These are phyloP conservation scores for Mucor plumbeus DNA, from an alignment of 371 early-diverging fungal species.

Conservation along the genomic window DNA sequence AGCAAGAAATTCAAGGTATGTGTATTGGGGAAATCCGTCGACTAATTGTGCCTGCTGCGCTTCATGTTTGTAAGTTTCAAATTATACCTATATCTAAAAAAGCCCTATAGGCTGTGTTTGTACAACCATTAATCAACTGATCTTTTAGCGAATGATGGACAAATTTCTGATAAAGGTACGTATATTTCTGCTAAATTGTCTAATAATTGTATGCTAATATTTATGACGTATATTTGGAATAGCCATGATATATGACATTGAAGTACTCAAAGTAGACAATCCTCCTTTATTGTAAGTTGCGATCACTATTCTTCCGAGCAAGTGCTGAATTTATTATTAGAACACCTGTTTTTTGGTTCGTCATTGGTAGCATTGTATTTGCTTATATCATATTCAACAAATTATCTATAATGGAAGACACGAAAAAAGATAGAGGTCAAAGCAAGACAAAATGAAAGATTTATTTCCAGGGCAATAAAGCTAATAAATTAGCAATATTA, in stretches of 20 bases:
- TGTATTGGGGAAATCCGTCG: neutral
- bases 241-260: neutral
- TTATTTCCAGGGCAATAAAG: neutral
- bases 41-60: neutral
- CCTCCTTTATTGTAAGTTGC: neutral
- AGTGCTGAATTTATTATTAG: conserved; percentile 1
- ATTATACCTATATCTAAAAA: too few species aligned
- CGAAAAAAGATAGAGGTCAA: neutral
- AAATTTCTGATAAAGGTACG: neutral
- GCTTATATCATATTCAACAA: neutral
- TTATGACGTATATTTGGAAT: neutral
- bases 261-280: neutral
- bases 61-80: neutral
- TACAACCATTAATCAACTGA: neutral
- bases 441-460: neutral
- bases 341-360: neutral
- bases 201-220: neutral
- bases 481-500: too few species aligned
- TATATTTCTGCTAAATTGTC: neutral
- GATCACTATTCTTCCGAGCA: neutral
- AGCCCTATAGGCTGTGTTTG: neutral
- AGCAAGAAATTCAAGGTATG: neutral
- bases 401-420: neutral
- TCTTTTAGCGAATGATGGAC: neutral
- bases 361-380: neutral